Conservation (phyloP, 1,284 basidiomycete species). For the Fomitiporia mediterranea region DNA sequence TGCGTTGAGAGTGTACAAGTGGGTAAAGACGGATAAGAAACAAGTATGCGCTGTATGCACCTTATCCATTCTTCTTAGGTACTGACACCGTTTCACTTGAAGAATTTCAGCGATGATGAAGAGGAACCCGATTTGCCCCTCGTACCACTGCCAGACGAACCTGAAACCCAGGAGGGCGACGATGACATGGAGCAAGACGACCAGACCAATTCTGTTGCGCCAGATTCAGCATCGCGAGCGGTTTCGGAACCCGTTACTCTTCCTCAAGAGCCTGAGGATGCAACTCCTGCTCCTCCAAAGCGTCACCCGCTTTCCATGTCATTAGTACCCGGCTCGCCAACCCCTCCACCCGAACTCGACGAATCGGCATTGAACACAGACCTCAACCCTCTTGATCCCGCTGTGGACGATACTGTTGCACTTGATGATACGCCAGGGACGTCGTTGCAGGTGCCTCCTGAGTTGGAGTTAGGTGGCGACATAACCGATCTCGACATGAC, state of each 20-base stretch:
- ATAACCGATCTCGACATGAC: conserved; percentile 53
- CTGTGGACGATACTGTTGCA: conserved; percentile 31
- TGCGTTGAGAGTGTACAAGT: conserved; percentile 61
- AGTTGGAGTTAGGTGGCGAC: conserved; percentile 28
- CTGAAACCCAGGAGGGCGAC: conserved; percentile 56
- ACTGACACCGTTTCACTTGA: background rate
- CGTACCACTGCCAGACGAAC: conserved; percentile 70
- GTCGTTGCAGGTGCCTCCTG: conserved; percentile 21
- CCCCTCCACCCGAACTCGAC: conserved; percentile 29
- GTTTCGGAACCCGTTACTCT: conserved; percentile 32
- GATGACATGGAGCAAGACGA: conserved; percentile 66
- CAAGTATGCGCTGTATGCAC: conserved; percentile 44
- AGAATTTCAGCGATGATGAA: conserved; percentile 82
- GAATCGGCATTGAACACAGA: conserved; percentile 33
- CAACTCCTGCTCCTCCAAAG: conserved; percentile 53
- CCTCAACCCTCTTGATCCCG: conserved; percentile 43
- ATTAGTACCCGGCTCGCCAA: conserved; percentile 34
- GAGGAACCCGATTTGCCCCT: conserved; percentile 66
- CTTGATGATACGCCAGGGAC: conserved; percentile 32
- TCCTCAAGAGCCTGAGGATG: conserved; percentile 38
- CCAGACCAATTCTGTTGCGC: conserved; percentile 43
- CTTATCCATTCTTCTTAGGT: background rate
- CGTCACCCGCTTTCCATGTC: conserved; percentile 46
- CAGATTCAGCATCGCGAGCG: conserved; percentile 35
- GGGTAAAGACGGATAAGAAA: conserved; percentile 69